A percentile compares a stretch with the other conserved stretches of the same genome.
Conservation (phyloP, 352 stramenopile genomes). For the Globisporangium cylindrosporum region DNA sequence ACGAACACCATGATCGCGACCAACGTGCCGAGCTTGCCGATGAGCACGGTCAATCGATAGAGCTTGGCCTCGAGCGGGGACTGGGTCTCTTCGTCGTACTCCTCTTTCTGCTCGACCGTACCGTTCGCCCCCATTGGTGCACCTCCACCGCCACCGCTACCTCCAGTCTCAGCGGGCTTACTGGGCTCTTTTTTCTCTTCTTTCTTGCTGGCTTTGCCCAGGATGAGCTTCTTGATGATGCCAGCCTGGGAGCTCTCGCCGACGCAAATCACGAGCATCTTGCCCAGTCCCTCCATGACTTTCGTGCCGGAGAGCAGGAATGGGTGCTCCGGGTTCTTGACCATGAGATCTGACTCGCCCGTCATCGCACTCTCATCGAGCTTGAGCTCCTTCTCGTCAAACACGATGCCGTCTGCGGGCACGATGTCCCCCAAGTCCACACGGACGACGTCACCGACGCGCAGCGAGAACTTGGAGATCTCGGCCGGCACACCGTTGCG, state of each 20-base stretch:
- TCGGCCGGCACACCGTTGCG: constrained; percentile 61
- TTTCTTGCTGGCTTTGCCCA: constrained; percentile 59
- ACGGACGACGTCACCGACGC: constrained; percentile 89
- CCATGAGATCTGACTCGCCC: constrained; percentile 88
- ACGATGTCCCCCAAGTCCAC: constrained; percentile 87
- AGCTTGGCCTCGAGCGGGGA: constrained; percentile 87
- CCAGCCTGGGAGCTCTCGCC: constrained; percentile 92
- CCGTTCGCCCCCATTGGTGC: constrained; percentile 70
- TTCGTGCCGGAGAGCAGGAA: constrained; percentile 95
- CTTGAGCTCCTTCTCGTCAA: constrained; percentile 88
- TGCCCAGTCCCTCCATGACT: constrained; percentile 89
- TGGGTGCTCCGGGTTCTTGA: constrained; percentile 82
- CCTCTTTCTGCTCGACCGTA: constrained; percentile 64
- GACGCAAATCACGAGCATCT: constrained; percentile 93
- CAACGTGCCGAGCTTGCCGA: constrained; percentile 75
- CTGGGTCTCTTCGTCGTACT: constrained; percentile 58
- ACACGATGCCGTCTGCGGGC: constrained; percentile 86
- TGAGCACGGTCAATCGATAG: constrained; percentile 77
- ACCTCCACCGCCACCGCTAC: constrained; percentile 44
- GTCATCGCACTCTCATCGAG: constrained; percentile 92
- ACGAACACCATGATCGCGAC: constrained; percentile 78
- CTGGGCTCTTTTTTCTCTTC: constrained; percentile 47
- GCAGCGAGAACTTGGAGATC: constrained; percentile 72
- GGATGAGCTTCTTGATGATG: constrained; percentile 89
- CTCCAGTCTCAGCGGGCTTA: constrained; percentile 4